Evolutionary conservation across 2,329 filamentous ascomycete species (phyloP).

Genomic region (Metarhizium rileyi): DNA sequence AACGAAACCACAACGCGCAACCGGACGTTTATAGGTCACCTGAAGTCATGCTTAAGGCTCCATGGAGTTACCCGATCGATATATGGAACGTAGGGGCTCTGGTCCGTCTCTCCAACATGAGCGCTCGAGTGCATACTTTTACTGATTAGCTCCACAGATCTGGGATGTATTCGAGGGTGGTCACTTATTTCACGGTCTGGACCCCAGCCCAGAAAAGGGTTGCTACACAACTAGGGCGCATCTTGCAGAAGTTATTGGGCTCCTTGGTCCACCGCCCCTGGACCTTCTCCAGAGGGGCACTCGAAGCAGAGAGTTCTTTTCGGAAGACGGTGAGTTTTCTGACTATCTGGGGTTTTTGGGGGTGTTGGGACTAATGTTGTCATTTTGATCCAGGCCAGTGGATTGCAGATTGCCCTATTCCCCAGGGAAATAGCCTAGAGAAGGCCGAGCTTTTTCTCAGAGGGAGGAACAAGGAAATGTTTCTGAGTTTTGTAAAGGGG

Average conservation of each 20-base stretch:
- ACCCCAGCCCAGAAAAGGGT: constrained; percentile 3
- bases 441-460: neutral
- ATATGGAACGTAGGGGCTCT: constrained; percentile 15
- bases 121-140: neutral
- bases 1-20: constrained; percentile 10
- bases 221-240: constrained; percentile 13
- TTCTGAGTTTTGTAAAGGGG: neutral
- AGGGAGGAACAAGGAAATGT: neutral
- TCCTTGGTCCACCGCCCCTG: constrained; percentile 13
- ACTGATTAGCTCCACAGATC: constrained; percentile 7
- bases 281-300: constrained; percentile 2
- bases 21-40: constrained; percentile 15
- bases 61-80: constrained; percentile 17
- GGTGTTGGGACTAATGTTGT: neutral
- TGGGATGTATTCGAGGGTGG: constrained; percentile 15
- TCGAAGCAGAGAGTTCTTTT: neutral
- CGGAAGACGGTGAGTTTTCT: neutral
- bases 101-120: constrained; percentile 2
- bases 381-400: neutral
- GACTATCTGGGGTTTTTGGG: neutral
- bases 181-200: constrained; percentile 13
- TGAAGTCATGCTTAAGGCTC: constrained; percentile 14
- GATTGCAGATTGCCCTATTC: neutral
- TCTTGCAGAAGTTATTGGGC: constrained; percentile 14
- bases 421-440: neutral